Evolutionary conservation across 352 stramenopile species (phyloP), one percentile per base, ranked within the genome.

Genomic region (Elongisporangium prolatum): DNA sequence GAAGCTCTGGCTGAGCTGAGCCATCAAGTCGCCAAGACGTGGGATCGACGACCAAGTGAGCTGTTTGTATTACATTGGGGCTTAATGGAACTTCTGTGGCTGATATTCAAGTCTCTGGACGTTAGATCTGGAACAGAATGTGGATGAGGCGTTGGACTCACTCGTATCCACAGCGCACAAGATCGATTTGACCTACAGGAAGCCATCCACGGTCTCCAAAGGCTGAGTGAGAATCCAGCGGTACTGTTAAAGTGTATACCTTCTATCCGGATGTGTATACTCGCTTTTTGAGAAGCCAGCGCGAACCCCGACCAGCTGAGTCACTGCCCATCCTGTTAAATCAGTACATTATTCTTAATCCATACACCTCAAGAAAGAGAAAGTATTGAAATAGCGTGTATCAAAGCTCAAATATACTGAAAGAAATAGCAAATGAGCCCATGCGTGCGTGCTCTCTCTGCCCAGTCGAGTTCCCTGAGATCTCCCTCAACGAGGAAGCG

Each of bases 151-250:
- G 20, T 59, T 88, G 22, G 73, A 83, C 28, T 74, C 74, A 44
- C 74, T 90, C n/a, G 70, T 88, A 47, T 74, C 77, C 4, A 88
- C 72, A 2, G 80, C 78, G 3, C 77, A 87, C 48, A 84, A 85
- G 56, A 72, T 90, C 24, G 69, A 68, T 17, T 37, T 84, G 60
- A 74, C 77, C 16, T 88, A 79, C 60, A 80, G 53, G 37, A 40
- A 40, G 28, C 28, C 28, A 40, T 14, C 28, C 24, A 34, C 24
- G 24, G 4, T 34, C 24, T 34, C 24, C 28, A 40, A 40, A 40
- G 28, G 28, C 28, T 40, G 28, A 34, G 25, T 34, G 25, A 40
- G 8, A 40, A 40, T 40, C 28, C 28, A 40, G 28, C 28, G 9
- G 28, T 34, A 7, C 28, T 14, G 28, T 13, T 40, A 9, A 8